Base-by-base conservation (phyloP, 2,329 filamentous ascomycete species). In the Chaetomiaceae sp. region DNA sequence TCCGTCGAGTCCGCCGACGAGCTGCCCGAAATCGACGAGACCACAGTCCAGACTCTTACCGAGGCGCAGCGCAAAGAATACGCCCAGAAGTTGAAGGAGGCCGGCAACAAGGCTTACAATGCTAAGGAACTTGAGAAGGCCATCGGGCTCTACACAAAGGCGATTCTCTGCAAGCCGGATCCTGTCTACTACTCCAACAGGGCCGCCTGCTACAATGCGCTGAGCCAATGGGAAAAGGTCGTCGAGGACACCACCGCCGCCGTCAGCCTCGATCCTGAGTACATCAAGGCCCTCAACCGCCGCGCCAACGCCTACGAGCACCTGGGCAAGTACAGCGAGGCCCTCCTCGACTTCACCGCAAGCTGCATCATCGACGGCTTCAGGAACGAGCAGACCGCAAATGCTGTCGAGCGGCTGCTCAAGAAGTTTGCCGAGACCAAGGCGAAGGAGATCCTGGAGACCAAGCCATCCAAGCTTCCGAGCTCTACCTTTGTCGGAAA, bases 351-450 rank as follows among this genome's bases (percentile, higher is more conserved):
- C 75, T 97, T 95, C 75, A 99, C 94, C 8, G 94, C 94, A 54
- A 96, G 92, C 75, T 99, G 94, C 76, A 99, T 99, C 71, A 96
- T 99, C 69, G 94, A 99, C 70, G 88, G 88, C 59, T 99, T 99
- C 80, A 87, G 89, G 74, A 97, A 94, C 71, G 88, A 96, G 65
- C 78, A 81, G 57, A 95, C 89, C 67, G 91, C 92, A 22, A 84
- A 91, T 70, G 85, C 91, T 40, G 91, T 99, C 9, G 94, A 99
- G 77, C 80, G 92, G 58, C 76, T 99, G 59, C 80, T 99, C 59
- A 97, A 97, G 80, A 95, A 95, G 76, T 92, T 97, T 46, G 94
- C 94, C 43, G 92, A 97, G 74, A 81, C 88, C 62, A 96, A 96
- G 78, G 92, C 89, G 60, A 91, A 92, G 75, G 85, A 84, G 60